A percentile compares a stretch with the other conserved stretches of the same genome.
Conservation (phyloP, 768 basidiomycete species). For the Peribolospora baueri region DNA sequence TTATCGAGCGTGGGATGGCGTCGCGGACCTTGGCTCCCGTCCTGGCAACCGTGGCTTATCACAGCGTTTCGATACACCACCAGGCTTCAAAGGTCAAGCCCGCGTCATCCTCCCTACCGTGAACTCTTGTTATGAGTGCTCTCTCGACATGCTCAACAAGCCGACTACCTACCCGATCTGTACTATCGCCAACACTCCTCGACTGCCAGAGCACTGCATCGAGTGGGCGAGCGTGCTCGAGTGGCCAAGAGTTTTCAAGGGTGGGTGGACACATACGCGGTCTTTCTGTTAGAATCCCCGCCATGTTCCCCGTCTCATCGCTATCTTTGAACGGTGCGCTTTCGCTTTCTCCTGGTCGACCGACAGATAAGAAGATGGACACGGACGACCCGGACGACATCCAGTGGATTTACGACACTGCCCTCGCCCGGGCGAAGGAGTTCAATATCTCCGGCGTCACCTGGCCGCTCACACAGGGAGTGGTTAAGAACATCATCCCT, state of each 20-base stretch:
- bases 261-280: slow-evolving; percentile 22
- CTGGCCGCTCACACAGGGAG: slow-evolving; percentile 90
- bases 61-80: not conserved
- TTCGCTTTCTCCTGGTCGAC: not conserved
- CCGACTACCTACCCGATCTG: slow-evolving; percentile 93
- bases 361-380: slow-evolving; percentile 74
- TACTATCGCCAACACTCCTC: slow-evolving; percentile 95
- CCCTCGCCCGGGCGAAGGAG: slow-evolving; percentile 58
- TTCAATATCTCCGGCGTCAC: slow-evolving; percentile 98
- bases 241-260: slow-evolving; percentile 83
- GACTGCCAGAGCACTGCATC: slow-evolving; percentile 93
- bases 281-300: not conserved
- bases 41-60: too few species aligned
- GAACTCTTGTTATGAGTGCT: slow-evolving; percentile 93
- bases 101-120: slow-evolving; percentile 87
- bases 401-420: slow-evolving; percentile 64
- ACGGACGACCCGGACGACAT: slow-evolving; percentile 96
- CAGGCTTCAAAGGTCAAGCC: slow-evolving; percentile 96
- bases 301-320: not conserved
- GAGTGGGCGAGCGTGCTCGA: slow-evolving; percentile 98
- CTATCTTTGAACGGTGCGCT: not conserved
- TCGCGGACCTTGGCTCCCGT: not conserved
- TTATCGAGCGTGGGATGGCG: not conserved
- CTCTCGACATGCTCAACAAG: slow-evolving; percentile 93
- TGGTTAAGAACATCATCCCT: slow-evolving; percentile 94